Conservation (phyloP, 164 flowering plant species). For the Stephania yunnanensis region DNA sequence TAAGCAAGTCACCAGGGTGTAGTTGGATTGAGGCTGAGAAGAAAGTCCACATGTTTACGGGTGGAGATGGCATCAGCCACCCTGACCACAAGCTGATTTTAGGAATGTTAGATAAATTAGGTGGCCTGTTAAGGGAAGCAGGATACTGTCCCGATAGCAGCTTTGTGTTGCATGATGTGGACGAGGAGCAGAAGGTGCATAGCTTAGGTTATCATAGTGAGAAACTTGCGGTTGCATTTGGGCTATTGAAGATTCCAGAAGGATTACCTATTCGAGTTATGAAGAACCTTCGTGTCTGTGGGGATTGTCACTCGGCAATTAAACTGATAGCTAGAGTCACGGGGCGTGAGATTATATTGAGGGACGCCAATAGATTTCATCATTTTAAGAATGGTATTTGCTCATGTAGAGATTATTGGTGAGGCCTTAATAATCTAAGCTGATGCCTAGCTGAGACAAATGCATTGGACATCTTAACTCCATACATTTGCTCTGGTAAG, state of each 20-base stretch:
- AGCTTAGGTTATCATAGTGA: conserved; percentile 67
- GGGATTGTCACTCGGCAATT: conserved; percentile 81
- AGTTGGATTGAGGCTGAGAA: conserved; percentile 86
- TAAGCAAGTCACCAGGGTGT: conserved; percentile 68
- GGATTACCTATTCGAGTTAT: conserved; percentile 69
- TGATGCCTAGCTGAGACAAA: background rate
- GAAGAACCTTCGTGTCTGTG: conserved; percentile 86
- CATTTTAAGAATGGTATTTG: conserved; percentile 66
- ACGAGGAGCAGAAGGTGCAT: conserved; percentile 70
- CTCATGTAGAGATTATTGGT: conserved; percentile 79
- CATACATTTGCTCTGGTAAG: background rate
- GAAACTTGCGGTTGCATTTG: conserved; percentile 77
- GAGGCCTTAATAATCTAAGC: conserved; percentile 12
- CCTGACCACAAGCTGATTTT: conserved; percentile 46
- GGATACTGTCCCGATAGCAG: conserved; percentile 70
- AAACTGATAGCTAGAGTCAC: conserved; percentile 57
- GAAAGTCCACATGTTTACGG: conserved; percentile 66
- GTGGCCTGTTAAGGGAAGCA: conserved; percentile 49
- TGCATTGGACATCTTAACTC: background rate
- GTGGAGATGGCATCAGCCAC: conserved; percentile 46
- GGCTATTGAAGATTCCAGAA: conserved; percentile 55
- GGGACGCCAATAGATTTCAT: conserved; percentile 85
- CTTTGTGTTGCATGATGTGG: conserved; percentile 74
- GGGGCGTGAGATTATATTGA: conserved; percentile 58
- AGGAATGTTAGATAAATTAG: conserved; percentile 47